Percentiles rank a stretch among this genome's conserved stretches.
These are phyloP conservation scores for Colletotrichum sp. DNA, from an alignment of 2,329 filamentous ascomycete species.

Conservation along the genomic window DNA sequence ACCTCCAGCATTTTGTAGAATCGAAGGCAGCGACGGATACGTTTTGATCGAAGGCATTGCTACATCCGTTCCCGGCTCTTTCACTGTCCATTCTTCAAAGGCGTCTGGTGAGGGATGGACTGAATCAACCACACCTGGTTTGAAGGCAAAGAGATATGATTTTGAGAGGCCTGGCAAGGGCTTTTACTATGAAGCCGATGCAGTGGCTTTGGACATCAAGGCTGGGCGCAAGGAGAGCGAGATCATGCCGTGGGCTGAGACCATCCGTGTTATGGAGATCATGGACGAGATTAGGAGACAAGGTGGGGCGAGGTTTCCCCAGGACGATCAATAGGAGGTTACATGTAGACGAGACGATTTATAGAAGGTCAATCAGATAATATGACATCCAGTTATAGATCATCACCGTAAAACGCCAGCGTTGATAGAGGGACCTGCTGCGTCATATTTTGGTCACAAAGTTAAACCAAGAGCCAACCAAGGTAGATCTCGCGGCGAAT, in stretches of 20 bases:
- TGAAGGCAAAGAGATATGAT: slow-evolving; percentile 33
- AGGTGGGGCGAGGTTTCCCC: slow-evolving; percentile 32
- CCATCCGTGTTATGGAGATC: slow-evolving; percentile 47
- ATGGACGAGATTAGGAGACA: slow-evolving; percentile 49
- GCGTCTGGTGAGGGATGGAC: slow-evolving; percentile 25
- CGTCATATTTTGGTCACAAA: background rate
- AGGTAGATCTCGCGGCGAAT: slow-evolving; percentile 25
- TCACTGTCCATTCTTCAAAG: slow-evolving; percentile 34
- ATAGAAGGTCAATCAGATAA: background rate
- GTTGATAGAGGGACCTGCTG: background rate
- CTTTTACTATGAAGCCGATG: slow-evolving; percentile 51
- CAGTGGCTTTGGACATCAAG: slow-evolving; percentile 43
- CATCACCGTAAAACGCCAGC: background rate
- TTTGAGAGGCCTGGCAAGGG: slow-evolving; percentile 40
- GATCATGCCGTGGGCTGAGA: slow-evolving; percentile 51
- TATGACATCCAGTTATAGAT: background rate
- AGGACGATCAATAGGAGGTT: slow-evolving; percentile 17
- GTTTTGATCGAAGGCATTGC: slow-evolving; percentile 39
- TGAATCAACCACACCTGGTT: background rate
- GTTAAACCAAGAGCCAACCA: background rate
- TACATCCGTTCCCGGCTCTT: slow-evolving; percentile 36
- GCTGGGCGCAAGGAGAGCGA: slow-evolving; percentile 40
- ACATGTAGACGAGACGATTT: background rate
- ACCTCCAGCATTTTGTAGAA: slow-evolving; percentile 34
- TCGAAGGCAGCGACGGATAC: slow-evolving; percentile 42